Base-by-base conservation (phyloP, 352 stramenopile genomes). In the Globisporangium solare region DNA sequence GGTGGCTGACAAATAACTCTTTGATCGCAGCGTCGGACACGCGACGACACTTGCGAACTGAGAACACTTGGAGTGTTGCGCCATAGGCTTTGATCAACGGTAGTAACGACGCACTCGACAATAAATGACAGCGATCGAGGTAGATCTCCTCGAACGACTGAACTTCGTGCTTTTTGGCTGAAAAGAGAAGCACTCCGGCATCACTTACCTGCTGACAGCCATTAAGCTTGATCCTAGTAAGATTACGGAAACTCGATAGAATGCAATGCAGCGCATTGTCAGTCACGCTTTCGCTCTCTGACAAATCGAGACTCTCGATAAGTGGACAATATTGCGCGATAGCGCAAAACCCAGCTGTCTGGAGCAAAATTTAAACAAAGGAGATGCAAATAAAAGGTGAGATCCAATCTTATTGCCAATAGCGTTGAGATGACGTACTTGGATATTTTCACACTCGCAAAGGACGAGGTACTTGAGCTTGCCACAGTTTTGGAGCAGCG, bases 191-290 rank as follows among this genome's bases (percentile, higher is more conserved):
- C 6, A 92, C 20, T 0, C 68, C 74, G 2, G 64, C 61, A 42
- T 94, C 74, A 0, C 81, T 94, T n/a, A 91, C 39, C n/a, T 66
- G 57, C 6, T 55, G 46, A 43, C 83, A 94, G 0, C 67, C 68
- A 8, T 62, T 66, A 1, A 92, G 39, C 40, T 86, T 67, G 13
- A 94, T 52, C 17, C 42, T 63, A 2, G 58, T 68, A 15, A 94
- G 59, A 2, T 49, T 54, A 0, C 68, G 47, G 43, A 91, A 81
- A 10, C 54, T 57, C 0, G 61, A 52, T 8, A 74, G 48, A 21
- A 85, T 56, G 18, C 51, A 47, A 14, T 54, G 57, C 6, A 92
- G 48, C 6, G 89, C 51, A 31, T 84, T 67, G 31, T 92, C 81
- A 0, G 79, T 88, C 39, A 89, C 63, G 1, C 45, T 50, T 20